Base-by-base conservation (phyloP, 164 flowering plant genomes). In the Hamamelis virginiana region DNA sequence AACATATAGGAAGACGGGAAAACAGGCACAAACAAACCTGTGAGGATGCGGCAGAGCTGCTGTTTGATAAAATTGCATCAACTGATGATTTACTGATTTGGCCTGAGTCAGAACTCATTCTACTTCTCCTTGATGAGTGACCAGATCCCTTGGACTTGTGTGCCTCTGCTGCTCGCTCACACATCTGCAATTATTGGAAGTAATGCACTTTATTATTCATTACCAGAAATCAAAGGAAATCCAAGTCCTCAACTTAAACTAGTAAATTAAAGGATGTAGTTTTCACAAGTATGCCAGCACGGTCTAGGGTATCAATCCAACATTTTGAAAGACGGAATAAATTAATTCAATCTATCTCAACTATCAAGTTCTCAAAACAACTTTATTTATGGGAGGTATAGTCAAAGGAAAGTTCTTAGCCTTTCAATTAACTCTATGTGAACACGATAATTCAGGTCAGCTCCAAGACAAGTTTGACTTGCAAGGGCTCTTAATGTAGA, bases 111-210 rank as follows among this genome's bases (percentile, higher is more conserved):
- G 91, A 81, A 75, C 86, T 84, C 73, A 68, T 65, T 77, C 85
- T 82, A 57, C 73, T 83, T 74, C 95, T 84, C 76, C 96, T 88
- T 60, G 83, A 87, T 62, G 86, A 82, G 19, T 83, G 84, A 18
- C 66, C 73, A 46, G 60, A 76, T 65, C 89, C 92, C 81, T 87
- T 92, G 59, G 97, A 89, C 76, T 86, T 95, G 82, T 95, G 94
- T 50, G 97, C 91, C 77, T 95, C 99, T 46, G 97, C 97, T 69
- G 97, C 97, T 84, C 82, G 89, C 76, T 92, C 97, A 75, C 99
- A 92, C 91, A 92, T 92, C 99, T 95, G 78, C 73, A 76, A 60
- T 19, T 23, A 55, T 46, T 23, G 8, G 27, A 64, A 60, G 43
- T 1, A 62, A 70, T 26, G 11, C 43, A 69, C 11, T 33, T 52